Base-by-base conservation (phyloP, 2,329 filamentous ascomycete species). In the Trichophyton benhamiae region DNA sequence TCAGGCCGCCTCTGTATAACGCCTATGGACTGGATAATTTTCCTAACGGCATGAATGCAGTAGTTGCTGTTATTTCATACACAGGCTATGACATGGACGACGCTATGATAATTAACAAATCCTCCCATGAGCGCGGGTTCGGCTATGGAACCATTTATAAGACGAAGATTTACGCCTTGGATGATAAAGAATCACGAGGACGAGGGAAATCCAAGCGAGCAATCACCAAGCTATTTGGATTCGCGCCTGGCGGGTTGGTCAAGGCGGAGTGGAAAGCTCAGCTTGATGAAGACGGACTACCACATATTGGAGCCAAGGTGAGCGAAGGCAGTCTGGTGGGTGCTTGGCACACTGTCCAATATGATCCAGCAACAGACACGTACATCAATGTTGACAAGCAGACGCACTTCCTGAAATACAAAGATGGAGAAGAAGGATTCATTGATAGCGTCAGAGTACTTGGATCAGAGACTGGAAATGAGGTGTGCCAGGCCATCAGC, bases 71-170 rank as follows among this genome's bases (percentile, higher is more conserved):
- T 73, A 96, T 99, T 65, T 96, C 92, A 0, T 99, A 99, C 75
- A 97, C 92, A 1, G 94, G 92, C 59, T 99, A 97, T 77, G 94
- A 99, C 81, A 99, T 99, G 94, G 94, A 99, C 80, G 94, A 99
- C 77, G 94, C 94, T 72, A 97, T 97, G 92, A 97, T 99, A 72
- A 81, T 99, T 72, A 97, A 97, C 80, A 97, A 97, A 74, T 96
- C 91, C 20, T 86, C 92, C 2, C 90, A 96, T 74, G 94, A 99
- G 75, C 86, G 94, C 67, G 94, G 94, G 13, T 97, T 99, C 70
- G 92, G 91, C 42, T 86, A 97, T 70, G 94, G 94, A 61, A 95
- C 91, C 3, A 91, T 99, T 68, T 99, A 96, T 82, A 99, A 99
- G 79, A 95, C 91, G 7, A 96, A 97, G 77, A 88, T 95, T 70